These are phyloP conservation scores for Chytriomyces sp. DNA, from an alignment of 192 early-diverging fungal genomes.

Conservation along the genomic window DNA sequence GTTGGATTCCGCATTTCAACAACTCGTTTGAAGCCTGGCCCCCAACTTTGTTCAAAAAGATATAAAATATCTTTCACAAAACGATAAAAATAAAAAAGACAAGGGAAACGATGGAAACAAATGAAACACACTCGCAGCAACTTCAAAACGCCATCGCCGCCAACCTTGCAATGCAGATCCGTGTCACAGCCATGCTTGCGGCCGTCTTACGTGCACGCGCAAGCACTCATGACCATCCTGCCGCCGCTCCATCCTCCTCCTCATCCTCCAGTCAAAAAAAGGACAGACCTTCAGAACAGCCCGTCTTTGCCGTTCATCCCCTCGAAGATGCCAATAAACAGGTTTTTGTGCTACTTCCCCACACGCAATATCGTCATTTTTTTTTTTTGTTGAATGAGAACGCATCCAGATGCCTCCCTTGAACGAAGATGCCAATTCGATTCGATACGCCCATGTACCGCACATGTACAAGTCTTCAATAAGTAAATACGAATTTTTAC, in stretches of 20 bases:
- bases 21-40: too few relatives aligned
- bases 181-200: neutral
- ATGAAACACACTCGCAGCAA: neutral
- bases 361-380: neutral
- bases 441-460: neutral
- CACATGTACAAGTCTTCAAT: constrained; percentile 2
- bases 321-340: neutral
- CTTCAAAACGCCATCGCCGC: neutral
- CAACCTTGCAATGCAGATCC: constrained; percentile 2
- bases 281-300: neutral
- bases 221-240: neutral
- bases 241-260: neutral
- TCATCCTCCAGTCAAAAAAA: neutral
- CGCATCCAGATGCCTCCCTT: neutral
- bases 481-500: too few relatives aligned
- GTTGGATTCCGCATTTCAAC: too few relatives aligned
- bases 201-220: neutral
- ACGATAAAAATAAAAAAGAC: too few relatives aligned
- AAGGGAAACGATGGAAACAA: neutral
- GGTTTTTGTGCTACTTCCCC: neutral
- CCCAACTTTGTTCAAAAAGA: neutral
- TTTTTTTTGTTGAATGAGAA: neutral
- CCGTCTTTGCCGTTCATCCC: neutral
- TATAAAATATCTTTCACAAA: too few relatives aligned
- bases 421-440: neutral